Base-by-base conservation (phyloP, 805 yeast genomes). In the Vanderwaltozyma polyspora region DNA sequence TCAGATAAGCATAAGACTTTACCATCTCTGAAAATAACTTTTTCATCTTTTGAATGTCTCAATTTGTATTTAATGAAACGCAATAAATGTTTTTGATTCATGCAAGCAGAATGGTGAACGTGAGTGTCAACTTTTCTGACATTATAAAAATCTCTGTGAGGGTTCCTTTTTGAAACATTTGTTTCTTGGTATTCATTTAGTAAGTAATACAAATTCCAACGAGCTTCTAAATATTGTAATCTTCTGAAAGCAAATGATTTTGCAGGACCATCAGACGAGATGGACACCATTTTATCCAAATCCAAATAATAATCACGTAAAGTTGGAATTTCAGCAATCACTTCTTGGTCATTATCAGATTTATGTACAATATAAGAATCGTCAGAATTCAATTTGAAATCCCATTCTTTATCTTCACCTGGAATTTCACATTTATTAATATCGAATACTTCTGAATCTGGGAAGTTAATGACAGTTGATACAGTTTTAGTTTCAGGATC, bases 61-160 rank as follows among this genome's bases (percentile, higher is more conserved):
- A 91, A 76, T 63, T 91, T 91, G 56, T 86, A 84, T 61, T 91
- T 91, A 59, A 91, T 91, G 58, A 84, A 91, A 49, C 99, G 78
- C 44, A 91, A 66, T 49, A 91, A 64, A 63, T 91, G 99, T 60
- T 91, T 91, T 62, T 91, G 98, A 52, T 93, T 93, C 97, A 93
- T 93, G 59, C 96, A 87, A 9, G 99, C 99, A 8, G 95, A 83
- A 57, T 93, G 98, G 57, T 91, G 99, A 48, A 91, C 95, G 67
- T 91, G 99, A 14, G 97, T 91, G 34, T 64, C 68, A 24, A 65
- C 59, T 41, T 65, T 65, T 42, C 69, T 50, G 12, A 59, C 64
- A 35, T 64, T 64, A 37, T 64, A 64, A 31, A 64, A 64, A 47
- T 64, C 99, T 58, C 99, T 76, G 57, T 91, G 99, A 4, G 97